These are phyloP conservation scores for Podospora bellae-mahoneyi DNA, from an alignment of 495 filamentous ascomycete genomes.

Conservation along the genomic window DNA sequence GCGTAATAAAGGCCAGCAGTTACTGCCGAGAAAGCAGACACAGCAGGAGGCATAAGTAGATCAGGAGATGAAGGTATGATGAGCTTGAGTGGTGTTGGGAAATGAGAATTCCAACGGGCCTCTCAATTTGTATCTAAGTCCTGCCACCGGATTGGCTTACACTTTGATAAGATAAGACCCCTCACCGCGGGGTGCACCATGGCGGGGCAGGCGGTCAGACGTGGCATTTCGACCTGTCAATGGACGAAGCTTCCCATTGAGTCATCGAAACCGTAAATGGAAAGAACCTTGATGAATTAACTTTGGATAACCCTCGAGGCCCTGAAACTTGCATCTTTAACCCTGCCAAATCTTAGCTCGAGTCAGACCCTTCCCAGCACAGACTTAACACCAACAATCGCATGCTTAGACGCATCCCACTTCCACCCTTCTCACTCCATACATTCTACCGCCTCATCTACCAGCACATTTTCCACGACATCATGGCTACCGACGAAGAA, in stretches of 20 bases:
- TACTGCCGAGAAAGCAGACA: no score
- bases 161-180: background rate
- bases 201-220: background rate
- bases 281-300: constrained; percentile 8
- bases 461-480: constrained; percentile 3
- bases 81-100: no score
- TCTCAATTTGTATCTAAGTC: no score
- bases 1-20: no score
- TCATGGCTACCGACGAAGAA: constrained; percentile 22
- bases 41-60: no score
- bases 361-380: background rate
- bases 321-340: background rate
- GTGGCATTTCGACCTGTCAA: background rate
- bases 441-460: constrained; percentile 16
- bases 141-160: background rate
- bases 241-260: constrained; percentile 7
- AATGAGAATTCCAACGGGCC: no score
- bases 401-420: constrained; percentile 29
- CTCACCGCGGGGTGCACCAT: background rate
- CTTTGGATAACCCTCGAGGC: background rate
- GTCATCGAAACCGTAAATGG: constrained; percentile 4
- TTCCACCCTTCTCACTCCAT: constrained; percentile 24
- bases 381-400: background rate
- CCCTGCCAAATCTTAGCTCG: background rate
- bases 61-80: no score